Conservation (phyloP, 2,329 filamentous ascomycete genomes). For the Colletotrichum sp. region DNA sequence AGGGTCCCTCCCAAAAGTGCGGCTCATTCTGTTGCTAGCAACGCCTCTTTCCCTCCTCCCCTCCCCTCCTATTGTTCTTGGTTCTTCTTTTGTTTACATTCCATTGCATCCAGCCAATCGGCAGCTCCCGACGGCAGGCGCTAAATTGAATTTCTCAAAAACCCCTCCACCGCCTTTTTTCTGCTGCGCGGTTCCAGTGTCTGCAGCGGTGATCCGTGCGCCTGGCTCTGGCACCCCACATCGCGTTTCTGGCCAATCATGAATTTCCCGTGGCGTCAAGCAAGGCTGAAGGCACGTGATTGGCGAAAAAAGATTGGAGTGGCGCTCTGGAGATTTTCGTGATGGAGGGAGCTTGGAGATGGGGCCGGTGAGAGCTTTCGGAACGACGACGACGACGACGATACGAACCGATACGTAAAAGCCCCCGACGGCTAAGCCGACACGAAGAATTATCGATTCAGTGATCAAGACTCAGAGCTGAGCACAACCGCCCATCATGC, state of each 20-base stretch:
- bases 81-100: constrained; percentile 18
- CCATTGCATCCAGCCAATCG: not conserved
- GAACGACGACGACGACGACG: not conserved
- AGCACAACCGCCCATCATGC: constrained; percentile 37
- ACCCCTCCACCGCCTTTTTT: not conserved
- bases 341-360: not conserved
- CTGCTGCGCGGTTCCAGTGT: not conserved
- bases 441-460: fast-evolving
- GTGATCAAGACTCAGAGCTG: not conserved
- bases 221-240: not conserved
- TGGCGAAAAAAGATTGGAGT: not conserved
- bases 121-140: not conserved
- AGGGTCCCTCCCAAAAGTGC: not conserved
- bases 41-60: not conserved
- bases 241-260: not conserved
- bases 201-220: not conserved
- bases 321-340: constrained; percentile 4
- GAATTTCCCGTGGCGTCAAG: not conserved
- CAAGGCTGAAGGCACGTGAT: constrained; percentile 7
- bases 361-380: not conserved
- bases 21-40: not conserved
- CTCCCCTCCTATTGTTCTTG: not conserved
- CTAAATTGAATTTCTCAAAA: not conserved
- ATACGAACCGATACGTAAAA: not conserved
- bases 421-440: not conserved